phyloP scores from a whole-genome alignment of 306 rosid species.

The Pyrus communis region DNA sequence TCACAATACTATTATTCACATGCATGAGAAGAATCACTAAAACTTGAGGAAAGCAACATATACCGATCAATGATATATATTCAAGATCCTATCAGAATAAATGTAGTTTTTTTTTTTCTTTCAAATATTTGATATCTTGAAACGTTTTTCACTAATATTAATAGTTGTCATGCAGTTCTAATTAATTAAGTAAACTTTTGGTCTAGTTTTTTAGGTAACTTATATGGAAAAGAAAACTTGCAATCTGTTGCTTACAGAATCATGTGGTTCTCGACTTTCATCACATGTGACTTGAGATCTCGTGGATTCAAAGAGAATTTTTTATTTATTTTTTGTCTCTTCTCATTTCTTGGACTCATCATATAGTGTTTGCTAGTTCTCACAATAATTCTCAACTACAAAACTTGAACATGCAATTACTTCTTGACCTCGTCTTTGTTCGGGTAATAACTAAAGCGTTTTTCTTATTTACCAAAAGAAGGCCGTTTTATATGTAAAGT shows the following conservation, averaged over 20 bases:
- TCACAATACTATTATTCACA: slow-evolving; percentile 34
- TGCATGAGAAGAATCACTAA: slow-evolving; percentile 8
- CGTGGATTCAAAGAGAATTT: not conserved
- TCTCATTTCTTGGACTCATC: not conserved
- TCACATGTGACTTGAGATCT: not conserved
- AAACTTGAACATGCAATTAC: not conserved
- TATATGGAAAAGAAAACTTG: no score
- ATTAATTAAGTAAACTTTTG: no score
- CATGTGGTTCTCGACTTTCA: not conserved
- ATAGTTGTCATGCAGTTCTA: no score
- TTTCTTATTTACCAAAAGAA: not conserved
- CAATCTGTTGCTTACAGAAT: not conserved
- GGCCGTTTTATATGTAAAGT: not conserved
- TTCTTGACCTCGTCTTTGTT: no score
- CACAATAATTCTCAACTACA: not conserved
- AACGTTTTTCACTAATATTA: no score
- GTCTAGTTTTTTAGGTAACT: no score
- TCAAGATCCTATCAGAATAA: not conserved
- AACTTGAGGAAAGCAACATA: not conserved
- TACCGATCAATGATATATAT: not conserved
- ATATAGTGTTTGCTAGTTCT: not conserved
- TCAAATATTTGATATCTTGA: no score
- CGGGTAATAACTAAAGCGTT: no score
- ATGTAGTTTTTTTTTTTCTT: not conserved
- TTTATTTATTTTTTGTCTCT: not conserved